Evolutionary conservation across 768 basidiomycete species (phyloP), one percentile per base, ranked within the genome.

Genomic region (Collybia nuda): DNA sequence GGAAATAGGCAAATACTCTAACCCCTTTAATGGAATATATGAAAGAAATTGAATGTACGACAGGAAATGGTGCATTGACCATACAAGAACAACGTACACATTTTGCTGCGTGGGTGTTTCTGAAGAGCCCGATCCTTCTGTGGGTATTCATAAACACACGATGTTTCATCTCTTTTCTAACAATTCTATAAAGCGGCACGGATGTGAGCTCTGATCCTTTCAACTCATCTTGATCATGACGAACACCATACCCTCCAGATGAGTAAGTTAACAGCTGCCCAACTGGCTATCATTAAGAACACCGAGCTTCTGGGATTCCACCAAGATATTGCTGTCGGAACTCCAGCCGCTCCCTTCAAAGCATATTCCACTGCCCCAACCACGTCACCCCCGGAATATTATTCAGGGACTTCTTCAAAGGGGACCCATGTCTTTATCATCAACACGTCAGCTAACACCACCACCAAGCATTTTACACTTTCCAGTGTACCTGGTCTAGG

Each of bases 61-160:
- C 23, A 69, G 75, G 79, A 28, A 82, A 82, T 54, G 80, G 80
- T 3, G 66, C 61, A 29, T 62, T 80, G 17, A 78, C 77, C 1
- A 65, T 76, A 21, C 59, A 75, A 51, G 80, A 82, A 53, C 67
- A 81, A 40, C 71, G 79, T 5, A 79, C 79, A 7, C 80, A 82
- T 63, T 81, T 82, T 50, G 78, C 80, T n/a, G 76, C 72, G 22
- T 82, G 80, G 80, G 67, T 66, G n/a, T 78, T 80, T 59, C 62
- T 81, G 54, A 81, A 81, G 58, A 80, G 79, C 51, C 80, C 80
- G 2, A 80, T 82, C 44, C 64, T 82, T n/a, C 63, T 81, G 69
- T 70, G 46, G 56, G 69, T 50, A 18, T 18, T 18, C 26, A 29
- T 32, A 14, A 26, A 7, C 24, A 18, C 44, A 47, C 0, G n/a